Base-by-base conservation (phyloP, 768 basidiomycete genomes). In the Rhizopogon vesiculosus region DNA sequence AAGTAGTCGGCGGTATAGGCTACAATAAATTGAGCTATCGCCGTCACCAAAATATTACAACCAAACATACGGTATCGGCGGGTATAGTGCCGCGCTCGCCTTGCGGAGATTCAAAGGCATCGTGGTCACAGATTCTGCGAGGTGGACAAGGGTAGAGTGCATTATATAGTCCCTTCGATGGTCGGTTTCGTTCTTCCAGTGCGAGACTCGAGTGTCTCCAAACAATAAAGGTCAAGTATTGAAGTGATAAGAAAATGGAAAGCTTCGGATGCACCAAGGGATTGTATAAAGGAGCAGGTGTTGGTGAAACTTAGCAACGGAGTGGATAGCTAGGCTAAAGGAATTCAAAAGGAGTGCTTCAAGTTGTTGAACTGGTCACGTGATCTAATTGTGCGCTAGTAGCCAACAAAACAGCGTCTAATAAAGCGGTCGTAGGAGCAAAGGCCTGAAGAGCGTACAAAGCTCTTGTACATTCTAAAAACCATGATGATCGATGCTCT, bases 1-100 rank as follows among this genome's bases (percentile, higher is more conserved):
- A 40, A 96, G 73, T 28, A 96, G 74, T 35, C 84, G 76, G 28
- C 93, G 85, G 67, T 89, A 93, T 22, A 96, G 75, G n/a, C 91
- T 93, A 61, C 5, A 42, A 58, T 41, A 41, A 45, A 13, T 44
- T 48, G 35, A 43, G 44, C 13, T 29, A n/a, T 54, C 49, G 25
- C 15, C 49, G 29, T 38, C 31, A 28, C 49, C 45, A 57, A 51
- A 13, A 35, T 18, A 29, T 45, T 1, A 33, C 7, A 15, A 25
- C 33, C 18, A 41, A 28, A 76, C 85, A 56, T 68, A 92, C 91
- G 91, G 91, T 61, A 88, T 76, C 39, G 92, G 91, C n/a, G 91
- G 91, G 33, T 91, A 79, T 22, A 95, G 76, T 16, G 85, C 75
- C 12, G 84, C 78, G 54, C 85, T 87, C 1, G 86, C 79, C 66